These are phyloP conservation scores for Eucalyptus caleyi DNA, from an alignment of 345 rosid species.

Conservation along the genomic window DNA sequence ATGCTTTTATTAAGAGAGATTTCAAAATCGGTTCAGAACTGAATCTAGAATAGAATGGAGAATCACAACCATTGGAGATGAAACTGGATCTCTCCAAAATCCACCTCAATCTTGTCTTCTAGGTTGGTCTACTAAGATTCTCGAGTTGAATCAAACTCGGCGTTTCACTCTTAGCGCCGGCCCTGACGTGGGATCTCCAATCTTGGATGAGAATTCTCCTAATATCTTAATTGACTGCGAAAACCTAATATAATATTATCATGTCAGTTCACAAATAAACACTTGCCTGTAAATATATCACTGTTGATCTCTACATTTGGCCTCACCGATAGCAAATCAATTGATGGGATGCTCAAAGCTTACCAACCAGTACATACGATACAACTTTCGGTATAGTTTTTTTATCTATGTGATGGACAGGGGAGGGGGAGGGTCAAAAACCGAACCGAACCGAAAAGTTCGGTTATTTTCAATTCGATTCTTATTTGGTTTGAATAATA, in stretches of 20 bases:
- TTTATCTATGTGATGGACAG: not conserved
- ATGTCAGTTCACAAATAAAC: not conserved
- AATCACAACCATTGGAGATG: not conserved
- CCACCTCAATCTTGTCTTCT: not conserved
- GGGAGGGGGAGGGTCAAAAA: no score
- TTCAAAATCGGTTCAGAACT: not conserved
- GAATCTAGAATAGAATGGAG: not conserved
- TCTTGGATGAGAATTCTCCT: not conserved
- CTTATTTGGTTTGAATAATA: no score
- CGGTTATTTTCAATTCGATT: fast-evolving
- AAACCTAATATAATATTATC: not conserved
- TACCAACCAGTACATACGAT: not conserved
- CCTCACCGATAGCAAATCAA: not conserved
- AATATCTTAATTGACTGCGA: not conserved
- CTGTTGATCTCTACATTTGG: not conserved
- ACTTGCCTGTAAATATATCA: not conserved
- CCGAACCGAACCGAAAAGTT: no score
- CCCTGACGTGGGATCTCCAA: not conserved
- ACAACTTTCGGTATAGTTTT: no score
- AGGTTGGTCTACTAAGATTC: not conserved
- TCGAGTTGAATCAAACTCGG: not conserved
- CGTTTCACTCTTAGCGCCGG: not conserved
- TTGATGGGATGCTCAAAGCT: not conserved
- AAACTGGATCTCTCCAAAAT: not conserved
- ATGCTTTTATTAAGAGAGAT: no score